Evolutionary conservation across 306 rosid species (phyloP), one percentile per base, ranked within the genome.

Genomic region (Citrullus amarus): DNA sequence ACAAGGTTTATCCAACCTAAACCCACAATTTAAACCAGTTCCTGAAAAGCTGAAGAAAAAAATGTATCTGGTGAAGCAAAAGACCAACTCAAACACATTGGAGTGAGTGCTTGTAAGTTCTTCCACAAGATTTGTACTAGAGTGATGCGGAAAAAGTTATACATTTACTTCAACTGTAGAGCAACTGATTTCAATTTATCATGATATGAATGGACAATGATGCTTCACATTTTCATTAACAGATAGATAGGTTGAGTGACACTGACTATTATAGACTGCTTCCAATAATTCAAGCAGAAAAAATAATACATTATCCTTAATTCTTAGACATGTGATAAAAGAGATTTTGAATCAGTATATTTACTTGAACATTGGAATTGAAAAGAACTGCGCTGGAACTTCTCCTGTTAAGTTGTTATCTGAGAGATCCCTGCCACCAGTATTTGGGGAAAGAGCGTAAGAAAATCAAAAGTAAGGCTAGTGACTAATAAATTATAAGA

Each of bases 381-480:
- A 87, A 79, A 88, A 90, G 74, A 95, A 92, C 63, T 86, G 89
- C 75, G 39, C 43, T 13, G 97, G 98, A 81, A 95, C 86, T 85
- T 80, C 83, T 89, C 98, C 97, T 6, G 82, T 83, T 15, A 95
- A 84, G 75, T 56, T 84, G 82, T 87, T 95, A 17, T 86, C 91
- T 79, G 98, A 95, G 83, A 95, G 89, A 82, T 95, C 97, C 90
- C 98, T 95, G 91, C 77, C 53, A 60, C 46, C 62, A 48, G 58
- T 71, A 82, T 76, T 81, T 50, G 30, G 16, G 56, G 78, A 77
- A 76, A 67, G 79, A 51, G n/a, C 43, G 36, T 53, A 79, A 41
- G 55, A 76, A 82, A 80, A 73, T 71, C 61, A 77, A 79, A 63
- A 50, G 55, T 16, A 41, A 59, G 75, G 78, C 6, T 63, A 48